These are phyloP conservation scores for Fusarium sp. DNA, from an alignment of 2,329 filamentous ascomycete genomes.

Conservation along the genomic window DNA sequence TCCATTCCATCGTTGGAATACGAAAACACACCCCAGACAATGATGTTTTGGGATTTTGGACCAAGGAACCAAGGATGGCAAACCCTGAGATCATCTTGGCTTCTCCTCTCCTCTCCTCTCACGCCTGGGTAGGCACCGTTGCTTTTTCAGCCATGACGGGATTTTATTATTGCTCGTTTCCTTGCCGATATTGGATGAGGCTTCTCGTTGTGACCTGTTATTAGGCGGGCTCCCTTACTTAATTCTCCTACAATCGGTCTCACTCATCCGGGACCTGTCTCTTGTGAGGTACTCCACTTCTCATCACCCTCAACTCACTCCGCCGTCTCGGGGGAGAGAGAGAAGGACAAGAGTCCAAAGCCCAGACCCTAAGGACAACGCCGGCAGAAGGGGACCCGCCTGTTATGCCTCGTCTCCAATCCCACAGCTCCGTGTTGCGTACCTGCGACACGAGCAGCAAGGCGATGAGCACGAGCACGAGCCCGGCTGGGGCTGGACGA, in stretches of 20 bases:
- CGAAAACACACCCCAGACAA: constrained; percentile 19
- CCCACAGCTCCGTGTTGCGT: constrained; percentile 23
- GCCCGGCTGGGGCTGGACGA: constrained; percentile 20
- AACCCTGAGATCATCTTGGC: constrained; percentile 3
- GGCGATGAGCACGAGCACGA: constrained; percentile 27
- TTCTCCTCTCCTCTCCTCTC: constrained; percentile 6
- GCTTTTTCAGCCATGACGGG: constrained; percentile 16
- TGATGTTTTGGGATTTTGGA: constrained; percentile 13
- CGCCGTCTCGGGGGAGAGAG: constrained; percentile 10
- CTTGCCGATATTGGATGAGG: constrained; percentile 31
- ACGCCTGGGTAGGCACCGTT: neutral
- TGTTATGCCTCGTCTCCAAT: constrained; percentile 32
- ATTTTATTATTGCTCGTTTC: constrained; percentile 22
- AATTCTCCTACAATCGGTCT: constrained; percentile 6
- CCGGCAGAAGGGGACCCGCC: constrained; percentile 23
- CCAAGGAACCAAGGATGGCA: neutral
- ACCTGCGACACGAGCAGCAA: constrained; percentile 23
- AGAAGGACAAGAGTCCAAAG: constrained; percentile 9
- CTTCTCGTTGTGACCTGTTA: constrained; percentile 3
- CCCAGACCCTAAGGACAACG: constrained; percentile 12
- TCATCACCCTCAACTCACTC: constrained; percentile 22
- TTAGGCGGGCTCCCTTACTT: constrained; percentile 4
- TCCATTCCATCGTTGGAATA: constrained; percentile 32
- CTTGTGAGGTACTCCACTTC: constrained; percentile 23
- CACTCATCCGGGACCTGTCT: constrained; percentile 14